These are phyloP conservation scores for Coemansia biformis DNA, from an alignment of 192 early-diverging fungal species.

Conservation along the genomic window DNA sequence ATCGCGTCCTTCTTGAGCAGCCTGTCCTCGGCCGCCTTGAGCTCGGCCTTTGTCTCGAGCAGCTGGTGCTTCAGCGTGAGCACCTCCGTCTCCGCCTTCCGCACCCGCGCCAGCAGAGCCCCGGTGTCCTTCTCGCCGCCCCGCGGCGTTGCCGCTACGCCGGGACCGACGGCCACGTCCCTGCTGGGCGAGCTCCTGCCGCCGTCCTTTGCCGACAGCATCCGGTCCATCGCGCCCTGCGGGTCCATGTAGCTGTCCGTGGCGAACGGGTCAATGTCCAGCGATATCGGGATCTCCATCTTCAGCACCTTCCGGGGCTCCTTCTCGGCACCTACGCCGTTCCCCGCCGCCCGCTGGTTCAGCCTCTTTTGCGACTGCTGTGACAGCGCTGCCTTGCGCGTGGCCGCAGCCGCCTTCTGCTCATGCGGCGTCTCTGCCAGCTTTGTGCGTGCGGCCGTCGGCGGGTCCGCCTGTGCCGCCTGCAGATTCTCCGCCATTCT, in stretches of 20 bases:
- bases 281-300: slow-evolving; percentile 40
- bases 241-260: slow-evolving; percentile 21
- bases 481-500: slow-evolving; percentile 41
- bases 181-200: neutral
- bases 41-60: slow-evolving; percentile 45
- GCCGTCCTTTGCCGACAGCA: slow-evolving; percentile 28
- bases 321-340: slow-evolving; percentile 13
- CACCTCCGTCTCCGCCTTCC: slow-evolving; percentile 32
- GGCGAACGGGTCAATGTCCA: slow-evolving; percentile 38
- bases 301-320: slow-evolving; percentile 32
- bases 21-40: slow-evolving; percentile 37
- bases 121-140: slow-evolving; percentile 7
- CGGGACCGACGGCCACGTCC: neutral
- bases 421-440: slow-evolving; percentile 26
- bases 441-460: slow-evolving; percentile 21
- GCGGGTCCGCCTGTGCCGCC: slow-evolving; percentile 13
- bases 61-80: slow-evolving; percentile 42
- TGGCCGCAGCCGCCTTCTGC: slow-evolving; percentile 29
- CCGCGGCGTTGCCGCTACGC: too few species aligned
- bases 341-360: slow-evolving; percentile 17
- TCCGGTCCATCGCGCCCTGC: slow-evolving; percentile 28
- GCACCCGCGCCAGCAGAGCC: slow-evolving; percentile 2
- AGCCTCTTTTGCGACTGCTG: slow-evolving; percentile 25
- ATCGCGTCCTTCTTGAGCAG: slow-evolving; percentile 42
- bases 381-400: slow-evolving; percentile 27